Evolutionary conservation across 805 yeast genomes (phyloP).

Genomic region (Candida pseudofarinosa): DNA sequence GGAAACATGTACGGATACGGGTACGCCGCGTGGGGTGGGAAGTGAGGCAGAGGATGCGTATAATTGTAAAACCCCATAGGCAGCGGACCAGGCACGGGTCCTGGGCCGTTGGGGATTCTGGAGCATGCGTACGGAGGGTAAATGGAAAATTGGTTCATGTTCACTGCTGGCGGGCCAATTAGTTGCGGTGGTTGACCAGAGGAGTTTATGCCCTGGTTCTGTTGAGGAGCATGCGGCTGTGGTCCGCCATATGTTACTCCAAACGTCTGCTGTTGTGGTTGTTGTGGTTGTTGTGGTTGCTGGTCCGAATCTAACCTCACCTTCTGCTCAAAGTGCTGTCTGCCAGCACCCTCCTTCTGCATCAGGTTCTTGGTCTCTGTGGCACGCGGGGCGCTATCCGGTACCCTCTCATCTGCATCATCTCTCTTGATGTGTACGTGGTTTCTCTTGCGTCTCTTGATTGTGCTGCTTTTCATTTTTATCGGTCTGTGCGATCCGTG

Average conservation of each 20-base stretch:
- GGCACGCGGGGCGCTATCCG: not conserved
- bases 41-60: constrained; percentile 2
- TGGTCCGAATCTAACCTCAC: not conserved
- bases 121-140: constrained; percentile 33
- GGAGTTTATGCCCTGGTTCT: not conserved
- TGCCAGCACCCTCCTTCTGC: not conserved
- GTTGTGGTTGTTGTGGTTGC: not conserved
- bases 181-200: not conserved
- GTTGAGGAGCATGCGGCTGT: not conserved
- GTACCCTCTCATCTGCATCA: not conserved
- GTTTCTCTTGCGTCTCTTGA: constrained; percentile 67
- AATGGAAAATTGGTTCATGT: constrained; percentile 12
- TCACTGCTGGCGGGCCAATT: constrained; percentile 6
- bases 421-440: constrained; percentile 9
- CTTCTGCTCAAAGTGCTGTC: not conserved
- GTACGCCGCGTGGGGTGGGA: constrained; percentile 4
- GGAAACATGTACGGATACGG: constrained; percentile 1
- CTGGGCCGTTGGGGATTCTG: constrained; percentile 39
- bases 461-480: constrained; percentile 65
- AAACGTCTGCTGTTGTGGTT: not conserved
- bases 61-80: constrained; percentile 16
- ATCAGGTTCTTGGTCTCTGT: not conserved
- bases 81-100: constrained; percentile 41
- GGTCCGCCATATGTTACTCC: not conserved
- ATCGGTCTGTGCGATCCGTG: constrained; percentile 79